Evolutionary conservation across 805 yeast genomes (phyloP), one percentile per base, ranked within the genome.

Genomic region (Nakazawaea anatomiae): DNA sequence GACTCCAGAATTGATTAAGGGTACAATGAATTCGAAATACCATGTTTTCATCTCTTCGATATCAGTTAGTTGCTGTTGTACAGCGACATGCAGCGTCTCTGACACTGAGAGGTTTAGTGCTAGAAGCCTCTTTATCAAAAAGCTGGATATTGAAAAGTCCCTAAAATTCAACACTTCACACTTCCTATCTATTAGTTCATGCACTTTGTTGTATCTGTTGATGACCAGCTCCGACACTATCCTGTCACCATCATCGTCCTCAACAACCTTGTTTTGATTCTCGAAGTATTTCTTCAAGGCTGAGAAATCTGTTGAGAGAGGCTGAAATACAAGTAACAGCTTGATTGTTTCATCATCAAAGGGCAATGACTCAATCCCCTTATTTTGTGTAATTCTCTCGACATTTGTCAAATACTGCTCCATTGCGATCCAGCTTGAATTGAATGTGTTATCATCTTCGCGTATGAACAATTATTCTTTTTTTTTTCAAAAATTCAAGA

Each of bases 241-340:
- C 6, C 8, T 28, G 30, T 46, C 48, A 30, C 14, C 31, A 11
- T 47, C 50, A 47, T 34, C 45, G 25, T 34, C 11, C 6, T 32
- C n/a, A 31, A 6, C 39, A 9, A 25, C 9, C 11, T 18, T 12
- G 18, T 40, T 47, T 42, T 34, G 42, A 12, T 48, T 43, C 11
- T 31, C 30, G 32, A 11, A 48, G 30, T 38, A 48, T 35, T 36
- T 10, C 9, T 29, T 25, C 2, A 48, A 12, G 18, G 27, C 4
- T 4, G 7, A 9, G 34, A 48, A 48, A 31, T 48, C 44, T 27
- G 39, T 28, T 3, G 44, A 25, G 4, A 42, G n/a, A 6, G 51
- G 51, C 8, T n/a, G 43, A 18, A 48, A 43, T 2, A 48, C 47
- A 18, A 48, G 28, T 29, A 48, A 12, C 47, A 43, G 47, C 14